Base-by-base conservation (phyloP, 2,329 filamentous ascomycete genomes). In the Dactylellina parvicollis region DNA sequence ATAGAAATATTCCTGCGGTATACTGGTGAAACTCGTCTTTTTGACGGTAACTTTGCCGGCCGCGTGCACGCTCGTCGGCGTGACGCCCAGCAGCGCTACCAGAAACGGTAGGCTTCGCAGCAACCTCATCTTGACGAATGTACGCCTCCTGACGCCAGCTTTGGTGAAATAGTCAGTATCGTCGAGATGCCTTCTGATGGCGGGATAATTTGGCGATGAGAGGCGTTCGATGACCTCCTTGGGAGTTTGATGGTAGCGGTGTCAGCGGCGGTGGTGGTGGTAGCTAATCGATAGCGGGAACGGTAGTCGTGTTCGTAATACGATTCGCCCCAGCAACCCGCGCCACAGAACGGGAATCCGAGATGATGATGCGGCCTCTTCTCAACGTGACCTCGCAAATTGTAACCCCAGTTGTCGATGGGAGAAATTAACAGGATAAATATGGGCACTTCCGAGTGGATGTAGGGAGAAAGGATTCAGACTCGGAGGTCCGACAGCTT, bases 1-100 rank as follows among this genome's bases (percentile, higher is more conserved):
- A 82, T 96, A 99, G 82, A 90, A 90, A 76, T 97, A 83, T 79
- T 88, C 88, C 60, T 82, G 80, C 0, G 92, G 91, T 60, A 84
- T 81, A 77, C 88, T 84, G 46, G 90, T 83, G 82, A 97, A 91
- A 49, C 85, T 81, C 59, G 83, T 90, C 70, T 84, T 82, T 74
- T 85, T 84, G 78, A 80, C 81, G 32, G 49, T 55, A n/a, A 64
- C 50, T 40, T 65, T 57, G 59, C 56, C 50, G 36, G 44, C 56
- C 28, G 56, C 55, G 9, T 50, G 50, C 24, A 49, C 44, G 49
- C 44, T 57, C 38, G 55, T 50, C 34, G 65, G 71, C 62, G 62
- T 60, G 54, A 66, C 38, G 47, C 69, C 69, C 36, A 73, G 50
- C 60, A 73, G 69, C 69, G 69, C 69, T 73, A 73, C 69, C 69